A percentile compares a stretch with the other conserved stretches of the same genome.
These are phyloP conservation scores for Athelia psychrophila DNA, from an alignment of 1,284 basidiomycete genomes.

Conservation along the genomic window DNA sequence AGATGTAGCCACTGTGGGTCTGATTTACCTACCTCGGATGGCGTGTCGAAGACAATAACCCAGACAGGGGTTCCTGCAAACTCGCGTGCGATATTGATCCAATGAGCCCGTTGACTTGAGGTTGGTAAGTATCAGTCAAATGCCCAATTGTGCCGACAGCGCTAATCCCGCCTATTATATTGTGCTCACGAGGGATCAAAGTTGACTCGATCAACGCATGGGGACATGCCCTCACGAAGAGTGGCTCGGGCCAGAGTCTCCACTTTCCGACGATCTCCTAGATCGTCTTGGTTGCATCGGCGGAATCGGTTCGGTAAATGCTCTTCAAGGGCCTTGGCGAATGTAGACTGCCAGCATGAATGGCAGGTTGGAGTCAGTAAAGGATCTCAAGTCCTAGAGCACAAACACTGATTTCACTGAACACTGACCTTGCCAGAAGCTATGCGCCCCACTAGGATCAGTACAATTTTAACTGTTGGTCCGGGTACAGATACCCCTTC, in stretches of 20 bases:
- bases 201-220: slow-evolving; percentile 75
- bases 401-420: too few species aligned
- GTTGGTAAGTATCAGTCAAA: slow-evolving; percentile 2
- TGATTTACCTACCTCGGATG: slow-evolving; percentile 56
- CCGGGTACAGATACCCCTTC: too few species aligned
- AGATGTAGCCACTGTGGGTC: slow-evolving; percentile 5
- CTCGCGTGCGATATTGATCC: slow-evolving; percentile 65
- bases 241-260: slow-evolving; percentile 51
- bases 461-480: slow-evolving; percentile 33
- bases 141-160: too few species aligned
- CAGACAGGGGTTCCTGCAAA: slow-evolving; percentile 55
- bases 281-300: slow-evolving; percentile 72
- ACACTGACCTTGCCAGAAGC: slow-evolving; percentile 68
- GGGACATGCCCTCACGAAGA: slow-evolving; percentile 52
- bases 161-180: background rate
- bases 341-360: slow-evolving; percentile 51
- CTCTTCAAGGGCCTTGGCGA: slow-evolving; percentile 59
- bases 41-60: slow-evolving; percentile 72
- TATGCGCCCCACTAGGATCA: slow-evolving; percentile 68
- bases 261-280: slow-evolving; percentile 51
- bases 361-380: slow-evolving; percentile 6
- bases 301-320: slow-evolving; percentile 53
- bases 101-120: slow-evolving; percentile 63
- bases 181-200: slow-evolving; percentile 57
- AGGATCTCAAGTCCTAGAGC: too few species aligned